Evolutionary conservation across 2,329 filamentous ascomycete genomes (phyloP).

Genomic region (Penicillium expansum): DNA sequence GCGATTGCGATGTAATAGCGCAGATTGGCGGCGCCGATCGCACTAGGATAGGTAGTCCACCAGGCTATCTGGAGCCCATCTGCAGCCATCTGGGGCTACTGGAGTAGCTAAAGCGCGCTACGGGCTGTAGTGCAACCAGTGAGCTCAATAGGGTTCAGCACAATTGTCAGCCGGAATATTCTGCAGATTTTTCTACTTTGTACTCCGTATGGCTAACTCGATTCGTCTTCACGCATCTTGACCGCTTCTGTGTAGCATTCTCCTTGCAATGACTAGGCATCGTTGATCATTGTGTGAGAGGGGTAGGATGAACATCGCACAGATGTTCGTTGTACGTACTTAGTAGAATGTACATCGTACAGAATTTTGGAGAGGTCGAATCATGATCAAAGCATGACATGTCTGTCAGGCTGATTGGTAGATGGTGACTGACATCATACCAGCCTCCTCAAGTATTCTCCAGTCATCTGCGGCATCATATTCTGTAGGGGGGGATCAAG

Average conservation of each 20-base stretch:
- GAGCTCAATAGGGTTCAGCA: conserved; percentile 20
- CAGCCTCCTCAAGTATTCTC: not conserved
- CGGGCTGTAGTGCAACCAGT: conserved; percentile 23
- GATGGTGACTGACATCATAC: not conserved
- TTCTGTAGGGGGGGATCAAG: not conserved
- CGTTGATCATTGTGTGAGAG: not conserved
- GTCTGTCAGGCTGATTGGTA: not conserved
- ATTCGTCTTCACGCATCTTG: conserved; percentile 7
- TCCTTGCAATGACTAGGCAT: not conserved
- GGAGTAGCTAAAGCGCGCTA: conserved; percentile 12
- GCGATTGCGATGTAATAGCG: conserved; percentile 28
- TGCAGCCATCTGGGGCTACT: conserved; percentile 15
- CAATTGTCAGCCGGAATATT: conserved; percentile 20
- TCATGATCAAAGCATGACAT: not conserved
- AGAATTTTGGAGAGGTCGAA: not conserved
- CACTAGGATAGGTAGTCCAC: conserved; percentile 14
- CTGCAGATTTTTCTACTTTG: conserved; percentile 9
- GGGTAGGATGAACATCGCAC: not conserved
- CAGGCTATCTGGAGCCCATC: conserved; percentile 15
- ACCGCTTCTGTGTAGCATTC: conserved; percentile 7
- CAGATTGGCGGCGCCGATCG: conserved; percentile 22
- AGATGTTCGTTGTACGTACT: not conserved
- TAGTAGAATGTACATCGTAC: not conserved
- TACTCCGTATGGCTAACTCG: not conserved
- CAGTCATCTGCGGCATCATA: not conserved